Conservation (phyloP, 2,329 filamentous ascomycete genomes). For the Aspergillus sojae region DNA sequence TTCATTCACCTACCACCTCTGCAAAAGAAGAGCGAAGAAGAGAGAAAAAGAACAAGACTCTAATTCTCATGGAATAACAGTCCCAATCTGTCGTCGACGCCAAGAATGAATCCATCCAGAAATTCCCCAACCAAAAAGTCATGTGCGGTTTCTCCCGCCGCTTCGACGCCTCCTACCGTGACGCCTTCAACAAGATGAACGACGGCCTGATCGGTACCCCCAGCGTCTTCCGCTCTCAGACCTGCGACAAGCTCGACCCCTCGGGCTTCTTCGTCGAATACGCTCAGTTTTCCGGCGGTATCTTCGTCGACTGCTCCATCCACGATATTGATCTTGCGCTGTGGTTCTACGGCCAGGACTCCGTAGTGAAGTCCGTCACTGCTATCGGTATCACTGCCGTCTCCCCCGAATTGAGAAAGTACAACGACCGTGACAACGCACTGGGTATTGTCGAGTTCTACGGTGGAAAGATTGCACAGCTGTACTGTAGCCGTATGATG, state of each 20-base stretch:
- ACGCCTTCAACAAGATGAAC: constrained; percentile 56
- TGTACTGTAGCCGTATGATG: constrained; percentile 67
- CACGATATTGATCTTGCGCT: constrained; percentile 69
- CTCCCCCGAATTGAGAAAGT: constrained; percentile 57
- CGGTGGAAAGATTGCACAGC: constrained; percentile 64
- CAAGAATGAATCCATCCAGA: not conserved
- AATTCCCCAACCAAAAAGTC: constrained; percentile 55
- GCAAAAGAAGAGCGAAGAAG: not conserved
- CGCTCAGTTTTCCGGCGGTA: constrained; percentile 64
- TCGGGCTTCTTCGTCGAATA: constrained; percentile 69
- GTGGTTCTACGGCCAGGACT: constrained; percentile 63
- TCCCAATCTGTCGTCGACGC: not conserved
- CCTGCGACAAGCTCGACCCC: constrained; percentile 66
- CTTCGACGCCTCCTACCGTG: constrained; percentile 67
- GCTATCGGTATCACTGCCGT: constrained; percentile 61
- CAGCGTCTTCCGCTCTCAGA: constrained; percentile 64
- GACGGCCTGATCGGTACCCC: constrained; percentile 61
- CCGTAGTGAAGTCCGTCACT: constrained; percentile 56
- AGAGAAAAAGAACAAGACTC: not conserved
- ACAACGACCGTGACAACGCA: constrained; percentile 64
- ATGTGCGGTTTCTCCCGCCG: constrained; percentile 68
- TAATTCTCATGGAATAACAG: not conserved
- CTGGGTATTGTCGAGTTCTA: constrained; percentile 68
- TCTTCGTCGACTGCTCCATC: constrained; percentile 70
- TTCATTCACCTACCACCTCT: not conserved